Percentiles rank a stretch among this genome's conserved stretches.
phyloP scores from a whole-genome alignment of 768 basidiomycete species.

The Termitomyces sp. region DNA sequence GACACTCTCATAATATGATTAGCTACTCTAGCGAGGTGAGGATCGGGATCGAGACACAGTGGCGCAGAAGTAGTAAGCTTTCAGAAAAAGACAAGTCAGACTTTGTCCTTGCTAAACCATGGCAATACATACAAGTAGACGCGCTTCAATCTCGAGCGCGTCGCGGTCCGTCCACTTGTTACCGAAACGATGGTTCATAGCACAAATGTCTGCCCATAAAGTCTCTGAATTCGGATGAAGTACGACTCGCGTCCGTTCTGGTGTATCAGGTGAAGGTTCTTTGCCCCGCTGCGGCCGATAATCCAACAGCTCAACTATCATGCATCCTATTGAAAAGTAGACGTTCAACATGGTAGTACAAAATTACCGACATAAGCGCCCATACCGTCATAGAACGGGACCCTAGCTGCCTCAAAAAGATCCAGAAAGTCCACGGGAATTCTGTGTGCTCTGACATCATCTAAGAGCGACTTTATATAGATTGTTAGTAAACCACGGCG shows the following conservation, averaged over 20 bases:
- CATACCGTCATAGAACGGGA: slow-evolving; percentile 83
- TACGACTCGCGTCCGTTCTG: slow-evolving; percentile 63
- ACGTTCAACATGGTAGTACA: neutral
- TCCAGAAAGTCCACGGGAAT: slow-evolving; percentile 86
- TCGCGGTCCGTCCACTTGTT: slow-evolving; percentile 66
- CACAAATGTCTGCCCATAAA: slow-evolving; percentile 73
- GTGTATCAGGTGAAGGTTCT: slow-evolving; percentile 52
- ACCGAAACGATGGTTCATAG: slow-evolving; percentile 53
- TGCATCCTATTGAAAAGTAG: slow-evolving; percentile 49
- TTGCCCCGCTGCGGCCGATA: slow-evolving; percentile 57
- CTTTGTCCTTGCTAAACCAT: neutral
- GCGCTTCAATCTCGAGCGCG: slow-evolving; percentile 69
- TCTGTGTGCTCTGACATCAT: slow-evolving; percentile 76
- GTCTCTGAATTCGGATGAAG: slow-evolving; percentile 76
- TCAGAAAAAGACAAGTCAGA: slow-evolving; percentile 1
- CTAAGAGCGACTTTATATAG: slow-evolving; percentile 57
- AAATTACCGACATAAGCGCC: slow-evolving; percentile 6
- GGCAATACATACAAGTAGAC: slow-evolving; percentile 52
- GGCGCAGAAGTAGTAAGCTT: slow-evolving; percentile 73
- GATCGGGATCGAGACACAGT: slow-evolving; percentile 76
- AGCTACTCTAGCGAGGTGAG: slow-evolving; percentile 67
- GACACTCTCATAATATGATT: slow-evolving; percentile 72
- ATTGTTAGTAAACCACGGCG: neutral
- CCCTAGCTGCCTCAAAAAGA: slow-evolving; percentile 63
- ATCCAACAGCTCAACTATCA: slow-evolving; percentile 81